Conservation (phyloP, 768 basidiomycete genomes). For the Mycena chlorophos region DNA sequence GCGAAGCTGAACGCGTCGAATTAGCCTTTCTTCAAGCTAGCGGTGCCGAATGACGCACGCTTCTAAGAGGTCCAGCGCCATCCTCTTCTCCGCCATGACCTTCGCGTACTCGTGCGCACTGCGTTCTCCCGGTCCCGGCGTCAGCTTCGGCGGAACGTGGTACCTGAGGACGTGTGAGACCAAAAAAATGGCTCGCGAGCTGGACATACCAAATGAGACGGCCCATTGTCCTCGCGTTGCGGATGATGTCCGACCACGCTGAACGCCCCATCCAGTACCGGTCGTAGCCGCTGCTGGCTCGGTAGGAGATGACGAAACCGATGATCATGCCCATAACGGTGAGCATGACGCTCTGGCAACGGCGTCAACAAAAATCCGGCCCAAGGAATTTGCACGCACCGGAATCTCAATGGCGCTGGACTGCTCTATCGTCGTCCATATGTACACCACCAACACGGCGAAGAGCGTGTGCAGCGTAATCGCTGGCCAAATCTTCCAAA, state of each 20-base stretch:
- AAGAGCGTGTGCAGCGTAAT: slow-evolving; percentile 60
- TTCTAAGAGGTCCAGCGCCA: slow-evolving; percentile 59
- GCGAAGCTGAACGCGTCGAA: slow-evolving; percentile 41
- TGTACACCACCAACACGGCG: slow-evolving; percentile 31
- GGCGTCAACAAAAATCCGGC: not conserved
- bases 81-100: slow-evolving; percentile 61
- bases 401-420: slow-evolving; percentile 10
- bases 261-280: slow-evolving; percentile 60
- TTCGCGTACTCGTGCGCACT: slow-evolving; percentile 44
- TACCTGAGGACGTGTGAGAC: slow-evolving; percentile 63
- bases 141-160: slow-evolving; percentile 53
- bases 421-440: not conserved
- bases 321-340: slow-evolving; percentile 60
- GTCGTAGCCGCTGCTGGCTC: slow-evolving; percentile 62
- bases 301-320: slow-evolving; percentile 69
- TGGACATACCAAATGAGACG: slow-evolving; percentile 55
- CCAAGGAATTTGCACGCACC: slow-evolving; percentile 39
- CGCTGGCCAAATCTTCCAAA: slow-evolving; percentile 69
- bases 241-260: slow-evolving; percentile 58
- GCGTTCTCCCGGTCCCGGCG: slow-evolving; percentile 23
- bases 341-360: slow-evolving; percentile 45
- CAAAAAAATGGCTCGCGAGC: slow-evolving; percentile 47
- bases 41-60: slow-evolving; percentile 38
- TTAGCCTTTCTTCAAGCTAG: not conserved
- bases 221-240: slow-evolving; percentile 48